Conservation (phyloP, 306 rosid genomes). For the Potentilla sterilis region DNA sequence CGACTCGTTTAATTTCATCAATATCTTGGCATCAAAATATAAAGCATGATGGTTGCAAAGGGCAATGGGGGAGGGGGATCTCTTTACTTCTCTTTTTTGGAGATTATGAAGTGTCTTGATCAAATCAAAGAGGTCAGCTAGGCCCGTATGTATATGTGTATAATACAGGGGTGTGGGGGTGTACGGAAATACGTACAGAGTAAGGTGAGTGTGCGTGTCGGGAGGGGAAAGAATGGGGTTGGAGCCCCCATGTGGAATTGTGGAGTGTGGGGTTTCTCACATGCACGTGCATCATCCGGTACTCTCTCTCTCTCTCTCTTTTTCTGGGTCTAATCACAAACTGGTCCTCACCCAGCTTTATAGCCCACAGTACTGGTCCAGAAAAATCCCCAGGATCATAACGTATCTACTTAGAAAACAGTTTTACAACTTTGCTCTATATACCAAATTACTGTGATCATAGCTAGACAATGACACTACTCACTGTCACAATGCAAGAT, state of each 20-base stretch:
- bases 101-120: constrained; percentile 45
- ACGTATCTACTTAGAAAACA: neutral
- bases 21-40: neutral
- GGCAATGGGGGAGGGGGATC: constrained; percentile 6
- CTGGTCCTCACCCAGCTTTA: constrained; percentile 37
- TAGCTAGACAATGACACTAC: neutral
- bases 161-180: constrained; percentile 5
- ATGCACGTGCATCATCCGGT: constrained; percentile 73
- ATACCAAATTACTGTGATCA: neutral
- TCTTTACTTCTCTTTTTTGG: neutral
- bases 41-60: constrained; percentile 7
- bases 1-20: neutral
- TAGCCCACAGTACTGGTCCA: neutral
- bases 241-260: constrained; percentile 78
- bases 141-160: constrained; percentile 27
- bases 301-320: constrained; percentile 30
- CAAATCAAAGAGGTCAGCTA: constrained; percentile 20
- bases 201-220: constrained; percentile 52
- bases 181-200: constrained; percentile 38
- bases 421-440: neutral
- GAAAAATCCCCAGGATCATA: neutral
- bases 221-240: constrained; percentile 41
- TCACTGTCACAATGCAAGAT: neutral
- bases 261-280: constrained; percentile 63
- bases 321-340: constrained; percentile 30